Base-by-base conservation (phyloP, 2,329 filamentous ascomycete genomes). In the Fusarium hainanense region DNA sequence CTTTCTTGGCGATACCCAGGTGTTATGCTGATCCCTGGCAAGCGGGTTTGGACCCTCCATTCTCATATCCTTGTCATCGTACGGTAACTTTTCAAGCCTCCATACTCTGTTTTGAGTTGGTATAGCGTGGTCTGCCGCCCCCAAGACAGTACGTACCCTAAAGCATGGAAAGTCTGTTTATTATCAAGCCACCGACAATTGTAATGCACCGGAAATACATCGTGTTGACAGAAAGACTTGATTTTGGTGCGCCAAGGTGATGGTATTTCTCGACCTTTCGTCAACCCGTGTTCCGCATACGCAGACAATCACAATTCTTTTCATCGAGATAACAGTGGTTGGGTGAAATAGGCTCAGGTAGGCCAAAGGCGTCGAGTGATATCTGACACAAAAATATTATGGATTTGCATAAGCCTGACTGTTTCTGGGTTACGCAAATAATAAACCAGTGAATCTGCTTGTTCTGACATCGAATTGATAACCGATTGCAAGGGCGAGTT, bases 1-100 rank as follows among this genome's bases (percentile, higher is more conserved):
- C 71, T 75, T 75, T 73, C 71, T 73, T 75, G 69, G 71, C 59
- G 61, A 68, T 63, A 66, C 63, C 67, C 52, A 66, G 65, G 55
- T 61, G 54, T 55, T 54, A 54, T 66, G 57, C 41, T 67, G 54
- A 72, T 70, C 71, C 72, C 54, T 73, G 69, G 40, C n/a, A 42
- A 32, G 47, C 34, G 18, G 63, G 52, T 58, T 60, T 66, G 58
- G 54, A 44, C 54, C 61, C 68, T 68, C 65, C 63, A 72, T 64
- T 37, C 63, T 32, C 56, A 71, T 54, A 54, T 55, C 72, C 62
- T 56, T 69, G 54, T 43, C 32, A 46, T 63, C 44, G 48, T 64
- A 42, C 34, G 49, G 49, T 51, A 28, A 28, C 49, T 47, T 61
- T 63, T 63, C 43, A 51, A 63, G 49, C 58, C 52, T 55, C 63